These are phyloP conservation scores for Bonia amplexicaulis DNA, from an alignment of 176 grass and related monocot genomes.

Conservation along the genomic window DNA sequence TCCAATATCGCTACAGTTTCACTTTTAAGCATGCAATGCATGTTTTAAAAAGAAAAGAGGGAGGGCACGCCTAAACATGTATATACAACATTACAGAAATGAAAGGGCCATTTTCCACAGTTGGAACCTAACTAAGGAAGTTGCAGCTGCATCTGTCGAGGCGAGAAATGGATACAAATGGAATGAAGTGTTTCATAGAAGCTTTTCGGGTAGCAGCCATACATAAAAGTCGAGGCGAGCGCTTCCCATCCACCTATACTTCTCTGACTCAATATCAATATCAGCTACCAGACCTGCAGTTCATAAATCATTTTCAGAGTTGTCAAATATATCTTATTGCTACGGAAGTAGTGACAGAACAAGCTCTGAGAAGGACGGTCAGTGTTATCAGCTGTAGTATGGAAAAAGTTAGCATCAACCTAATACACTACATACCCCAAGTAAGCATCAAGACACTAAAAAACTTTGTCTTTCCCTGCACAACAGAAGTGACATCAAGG, in stretches of 20 bases:
- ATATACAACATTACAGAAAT: background rate
- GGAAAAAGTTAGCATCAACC: background rate
- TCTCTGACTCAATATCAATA: slow-evolving; percentile 95
- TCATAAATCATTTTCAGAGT: slow-evolving; percentile 39
- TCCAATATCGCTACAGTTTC: background rate
- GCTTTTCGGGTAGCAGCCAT: slow-evolving; percentile 23
- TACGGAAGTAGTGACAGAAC: background rate
- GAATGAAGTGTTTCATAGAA: background rate
- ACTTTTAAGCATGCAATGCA: background rate
- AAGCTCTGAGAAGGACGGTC: background rate
- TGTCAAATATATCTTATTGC: background rate
- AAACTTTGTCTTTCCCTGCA: slow-evolving; percentile 84
- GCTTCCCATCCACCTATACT: slow-evolving; percentile 99
- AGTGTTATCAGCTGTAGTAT: background rate
- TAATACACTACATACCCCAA: slow-evolving; percentile 64
- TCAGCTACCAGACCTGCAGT: slow-evolving; percentile 88
- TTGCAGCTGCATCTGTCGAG: background rate
- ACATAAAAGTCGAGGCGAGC: slow-evolving; percentile 88
- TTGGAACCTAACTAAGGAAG: background rate
- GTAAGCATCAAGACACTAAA: slow-evolving; percentile 96
- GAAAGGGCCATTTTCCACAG: background rate
- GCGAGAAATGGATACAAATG: background rate
- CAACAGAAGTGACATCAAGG: slow-evolving; percentile 80
- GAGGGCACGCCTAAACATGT: background rate
- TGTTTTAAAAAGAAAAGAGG: background rate